Evolutionary conservation across 2,329 filamentous ascomycete genomes (phyloP), one percentile per base, ranked within the genome.

Genomic region (Penicillium verrucosum): DNA sequence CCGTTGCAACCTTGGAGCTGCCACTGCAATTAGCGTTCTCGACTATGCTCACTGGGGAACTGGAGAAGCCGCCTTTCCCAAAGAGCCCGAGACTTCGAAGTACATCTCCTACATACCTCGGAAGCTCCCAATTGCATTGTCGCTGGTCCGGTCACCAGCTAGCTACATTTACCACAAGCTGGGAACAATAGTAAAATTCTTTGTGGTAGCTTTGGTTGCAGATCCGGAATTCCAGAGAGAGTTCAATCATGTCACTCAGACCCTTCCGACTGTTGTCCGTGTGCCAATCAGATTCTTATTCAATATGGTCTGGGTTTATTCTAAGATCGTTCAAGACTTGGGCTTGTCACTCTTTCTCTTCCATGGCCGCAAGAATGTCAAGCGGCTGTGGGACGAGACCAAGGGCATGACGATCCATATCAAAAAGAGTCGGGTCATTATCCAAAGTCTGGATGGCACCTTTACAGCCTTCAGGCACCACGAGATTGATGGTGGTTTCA

Each of bases 221-320:
- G 80, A 82, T 61, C 75, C 78, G 0, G 80, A 82, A 60, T 81
- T 78, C 57, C 77, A 82, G 59, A 70, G 79, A 58, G 80, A 82
- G 53, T 70, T 82, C 44, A 73, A 78, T 55, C 77, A 78, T 63
- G 74, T 77, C 47, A 71, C 80, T 50, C 65, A 68, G 43, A 51
- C 61, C 21, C 72, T 74, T 25, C 72, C 73, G 12, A 60, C 58
- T 4, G 45, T 75, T 23, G 46, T 80, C 11, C 71, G 72, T 5
- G 69, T 70, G 21, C 75, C 75, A 10, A 62, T 67, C 4, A 73
- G 71, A 0, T 75, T 77, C 47, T n/a, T 75, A 8, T 64, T 80
- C n/a, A 80, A 75, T 44, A 67, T 73, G 48, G 51, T 81, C 9
- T 82, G 80, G 80, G 75, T 76, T 7, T 82, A 80, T 62, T 72